phyloP scores from a whole-genome alignment of 2,329 filamentous ascomycete genomes.

The Pseudocercospora musae region DNA sequence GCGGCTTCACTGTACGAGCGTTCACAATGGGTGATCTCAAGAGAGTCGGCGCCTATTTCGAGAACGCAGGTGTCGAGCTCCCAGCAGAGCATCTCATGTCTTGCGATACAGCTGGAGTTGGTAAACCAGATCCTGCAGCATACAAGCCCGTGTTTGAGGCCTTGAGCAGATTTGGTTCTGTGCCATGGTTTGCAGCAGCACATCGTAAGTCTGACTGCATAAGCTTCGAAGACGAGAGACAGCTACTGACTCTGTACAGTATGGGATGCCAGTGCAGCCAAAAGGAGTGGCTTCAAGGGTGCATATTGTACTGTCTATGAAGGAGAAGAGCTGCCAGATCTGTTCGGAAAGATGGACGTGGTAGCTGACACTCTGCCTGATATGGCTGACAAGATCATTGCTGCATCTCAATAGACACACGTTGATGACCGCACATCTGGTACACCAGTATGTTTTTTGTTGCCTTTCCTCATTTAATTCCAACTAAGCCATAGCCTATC shows the following conservation, averaged over 20 bases:
- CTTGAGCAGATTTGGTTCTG: conserved; percentile 34
- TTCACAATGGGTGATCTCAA: conserved; percentile 51
- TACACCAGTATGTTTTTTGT: neutral
- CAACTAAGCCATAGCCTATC: neutral
- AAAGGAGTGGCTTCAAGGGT: conserved; percentile 49
- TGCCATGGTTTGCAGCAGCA: conserved; percentile 53
- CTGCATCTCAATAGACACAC: conserved; percentile 11
- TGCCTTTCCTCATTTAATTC: neutral
- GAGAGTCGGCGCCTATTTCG: conserved; percentile 52
- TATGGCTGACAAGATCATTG: conserved; percentile 46
- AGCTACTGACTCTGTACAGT: neutral
- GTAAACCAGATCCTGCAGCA: conserved; percentile 49
- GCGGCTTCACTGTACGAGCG: conserved; percentile 53
- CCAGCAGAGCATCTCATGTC: conserved; percentile 51
- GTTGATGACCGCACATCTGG: neutral
- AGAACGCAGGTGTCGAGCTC: conserved; percentile 47
- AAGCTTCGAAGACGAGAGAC: conserved; percentile 43
- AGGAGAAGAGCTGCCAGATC: conserved; percentile 46
- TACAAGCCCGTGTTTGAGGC: conserved; percentile 46
- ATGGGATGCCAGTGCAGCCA: conserved; percentile 47
- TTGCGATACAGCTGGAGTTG: conserved; percentile 48
- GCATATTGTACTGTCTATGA: conserved; percentile 55
- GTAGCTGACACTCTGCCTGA: conserved; percentile 29
- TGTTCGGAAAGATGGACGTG: conserved; percentile 40
- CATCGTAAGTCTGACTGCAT: conserved; percentile 59